These are phyloP conservation scores for Talaromyces amestolkiae DNA, from an alignment of 2,329 filamentous ascomycete species.

Conservation along the genomic window DNA sequence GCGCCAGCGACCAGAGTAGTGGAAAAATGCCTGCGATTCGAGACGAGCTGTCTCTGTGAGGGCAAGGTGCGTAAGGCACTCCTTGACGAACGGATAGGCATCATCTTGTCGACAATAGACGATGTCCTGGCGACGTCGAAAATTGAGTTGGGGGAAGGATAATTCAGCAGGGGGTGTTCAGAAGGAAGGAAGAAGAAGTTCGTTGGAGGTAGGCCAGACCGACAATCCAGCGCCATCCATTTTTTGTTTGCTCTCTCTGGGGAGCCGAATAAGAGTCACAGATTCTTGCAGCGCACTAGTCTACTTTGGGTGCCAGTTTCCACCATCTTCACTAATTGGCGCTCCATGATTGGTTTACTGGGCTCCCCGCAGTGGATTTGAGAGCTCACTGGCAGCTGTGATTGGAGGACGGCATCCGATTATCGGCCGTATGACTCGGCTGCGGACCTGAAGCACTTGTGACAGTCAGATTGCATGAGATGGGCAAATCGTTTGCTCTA, in stretches of 20 bases:
- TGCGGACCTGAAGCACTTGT: neutral
- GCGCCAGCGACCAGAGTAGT: conserved; percentile 45
- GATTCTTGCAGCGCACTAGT: neutral
- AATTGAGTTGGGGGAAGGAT: conserved; percentile 17
- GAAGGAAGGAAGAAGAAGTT: conserved; percentile 5
- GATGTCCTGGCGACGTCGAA: conserved; percentile 34
- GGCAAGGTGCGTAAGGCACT: conserved; percentile 49
- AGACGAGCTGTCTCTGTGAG: conserved; percentile 40
- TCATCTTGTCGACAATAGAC: conserved; percentile 42
- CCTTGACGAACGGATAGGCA: conserved; percentile 51
- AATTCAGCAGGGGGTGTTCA: neutral
- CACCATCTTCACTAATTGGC: neutral
- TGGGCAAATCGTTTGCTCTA: neutral
- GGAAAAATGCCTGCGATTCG: conserved; percentile 43
- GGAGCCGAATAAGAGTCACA: neutral
- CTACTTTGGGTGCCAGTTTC: neutral
- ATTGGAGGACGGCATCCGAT: conserved; percentile 21
- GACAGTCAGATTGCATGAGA: neutral
- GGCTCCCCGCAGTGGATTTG: neutral
- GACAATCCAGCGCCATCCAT: neutral
- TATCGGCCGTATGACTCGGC: conserved; percentile 17
- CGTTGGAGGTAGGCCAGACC: conserved; percentile 2
- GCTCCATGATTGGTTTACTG: neutral
- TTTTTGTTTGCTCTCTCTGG: conserved; percentile 7
- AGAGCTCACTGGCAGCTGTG: neutral